Percentiles rank a stretch among this genome's conserved stretches.
These are phyloP conservation scores for Xylaria sp. DNA, from an alignment of 2,329 filamentous ascomycete species.

Conservation along the genomic window DNA sequence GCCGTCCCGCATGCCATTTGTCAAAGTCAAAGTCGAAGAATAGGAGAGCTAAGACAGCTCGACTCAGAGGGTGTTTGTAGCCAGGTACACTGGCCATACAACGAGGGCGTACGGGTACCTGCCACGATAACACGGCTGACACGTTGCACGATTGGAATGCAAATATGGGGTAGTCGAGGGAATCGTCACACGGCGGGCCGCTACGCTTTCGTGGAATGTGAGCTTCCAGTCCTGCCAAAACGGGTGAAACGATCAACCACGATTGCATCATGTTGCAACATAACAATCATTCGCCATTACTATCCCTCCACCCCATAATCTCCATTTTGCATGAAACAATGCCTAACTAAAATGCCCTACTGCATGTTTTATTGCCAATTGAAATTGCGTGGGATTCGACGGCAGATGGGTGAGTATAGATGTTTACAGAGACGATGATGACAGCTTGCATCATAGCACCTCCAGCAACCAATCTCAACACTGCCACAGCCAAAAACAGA, in stretches of 20 bases:
- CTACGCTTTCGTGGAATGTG: slow-evolving; percentile 42
- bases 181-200: slow-evolving; percentile 41
- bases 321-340: slow-evolving; percentile 4
- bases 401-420: slow-evolving; percentile 16
- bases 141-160: slow-evolving; percentile 44
- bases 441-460: slow-evolving; percentile 41
- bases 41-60: slow-evolving; percentile 24
- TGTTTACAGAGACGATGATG: slow-evolving; percentile 40
- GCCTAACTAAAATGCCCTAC: not conserved
- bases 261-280: slow-evolving; percentile 48
- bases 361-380: slow-evolving; percentile 1
- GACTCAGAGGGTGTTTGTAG: slow-evolving; percentile 28
- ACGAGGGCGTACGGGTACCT: slow-evolving; percentile 23
- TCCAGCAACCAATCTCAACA: not conserved
- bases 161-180: slow-evolving; percentile 34
- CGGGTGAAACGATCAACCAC: slow-evolving; percentile 44
- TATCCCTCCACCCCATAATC: slow-evolving; percentile 23
- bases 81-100: slow-evolving; percentile 31
- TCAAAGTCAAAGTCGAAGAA: slow-evolving; percentile 22
- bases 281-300: slow-evolving; percentile 28
- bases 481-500: slow-evolving; percentile 13
- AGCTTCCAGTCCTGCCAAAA: slow-evolving; percentile 47
- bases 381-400: slow-evolving; percentile 26
- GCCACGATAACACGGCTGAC: slow-evolving; percentile 42
- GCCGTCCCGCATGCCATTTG: slow-evolving; percentile 32